Base-by-base conservation (phyloP, 2,329 filamentous ascomycete species). In the Fusarium pseudoanthophilum region DNA sequence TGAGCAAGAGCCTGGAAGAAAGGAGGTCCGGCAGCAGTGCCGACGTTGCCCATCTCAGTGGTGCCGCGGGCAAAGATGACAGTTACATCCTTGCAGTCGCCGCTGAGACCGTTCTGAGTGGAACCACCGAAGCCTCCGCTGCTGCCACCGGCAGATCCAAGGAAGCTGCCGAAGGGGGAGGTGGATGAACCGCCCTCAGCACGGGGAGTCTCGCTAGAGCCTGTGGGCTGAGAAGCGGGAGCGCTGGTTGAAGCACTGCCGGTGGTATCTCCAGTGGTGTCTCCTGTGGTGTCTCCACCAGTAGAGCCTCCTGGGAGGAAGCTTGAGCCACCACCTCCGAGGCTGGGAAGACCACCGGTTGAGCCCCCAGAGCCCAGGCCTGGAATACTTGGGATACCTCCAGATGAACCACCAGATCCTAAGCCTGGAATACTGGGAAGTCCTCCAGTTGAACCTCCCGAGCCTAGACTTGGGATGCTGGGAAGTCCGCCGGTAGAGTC, bases 61-160 rank as follows among this genome's bases (percentile, higher is more conserved):
- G 87, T 89, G 14, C 88, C 88, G 24, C 88, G 84, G n/a, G 88
- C 88, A 72, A 87, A 90, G 73, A 90, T 85, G 58, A 90, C 78
- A 13, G 87, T 89, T 69, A 87, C 82, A 37, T 67, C 71, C 62
- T 78, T 78, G 71, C 76, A 78, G 11, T 56, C 75, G 14, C 76
- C 76, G 6, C 51, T 64, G 55, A 78, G 76, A 5, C 67, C 76
- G 66, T 78, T 78, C 64, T 71, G 73, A 3, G 75, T 76, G n/a
- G 64, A 70, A 52, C 75, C 57, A 8, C 64, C 60, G 37, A 75
- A 62, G 34, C 63, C 60, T 5, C 61, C 55, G 11, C 46, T 39
- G 10, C 46, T 39, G 18, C 65, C 65, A 21, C 67, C 28, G 8
- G 57, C n/a, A 45, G 64, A 61, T 43, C 61, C 61, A 26, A 63